Evolutionary conservation across 2,329 filamentous ascomycete genomes (phyloP), one percentile per base, ranked within the genome.

Genomic region (Ophiostoma piceae): DNA sequence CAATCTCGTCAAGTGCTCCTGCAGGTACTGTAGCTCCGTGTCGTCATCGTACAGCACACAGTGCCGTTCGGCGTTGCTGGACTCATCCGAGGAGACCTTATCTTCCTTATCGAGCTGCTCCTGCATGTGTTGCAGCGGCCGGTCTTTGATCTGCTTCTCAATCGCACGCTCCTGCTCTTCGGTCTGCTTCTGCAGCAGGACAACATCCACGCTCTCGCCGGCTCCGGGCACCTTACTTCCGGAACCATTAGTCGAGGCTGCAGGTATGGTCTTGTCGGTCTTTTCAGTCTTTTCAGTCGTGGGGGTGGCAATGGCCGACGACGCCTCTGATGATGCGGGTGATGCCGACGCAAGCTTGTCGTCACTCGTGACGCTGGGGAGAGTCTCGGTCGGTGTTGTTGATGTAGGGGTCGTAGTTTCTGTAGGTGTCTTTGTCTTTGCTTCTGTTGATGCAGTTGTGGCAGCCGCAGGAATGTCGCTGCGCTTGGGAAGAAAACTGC

Each of bases 81-180:
- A 65, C 6, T 51, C 37, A 3, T n/a, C 51, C 8, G 64, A 73
- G 71, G 68, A 73, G 77, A 85, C 84, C 57, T 92, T 88, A 74
- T 94, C 91, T 75, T 93, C 91, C 74, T 92, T 91, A 76, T 99
- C 95, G 29, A 97, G 84, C 77, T 93, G 85, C 75, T 97, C 91
- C 78, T 99, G 95, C 81, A 96, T 90, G 77, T 95, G 92, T n/a
- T 96, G 82, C 37, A 99, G 81, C 0, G 95, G 95, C 16, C 94
- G 87, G 72, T 97, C 93, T 71, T 89, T 92, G 22, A 98, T 85
- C 79, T 99, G 95, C 72, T 93, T 92, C 76, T 94, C 90, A 67
- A 99, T 86, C 0, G 90, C 87, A 77, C 94, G 92, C 75, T 95
- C 92, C 77, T 98, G 94, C 75, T 95, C 91, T 73, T 92, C 88